phyloP scores from a whole-genome alignment of 2,329 filamentous ascomycete genomes.

The Trichoderma hamatum region DNA sequence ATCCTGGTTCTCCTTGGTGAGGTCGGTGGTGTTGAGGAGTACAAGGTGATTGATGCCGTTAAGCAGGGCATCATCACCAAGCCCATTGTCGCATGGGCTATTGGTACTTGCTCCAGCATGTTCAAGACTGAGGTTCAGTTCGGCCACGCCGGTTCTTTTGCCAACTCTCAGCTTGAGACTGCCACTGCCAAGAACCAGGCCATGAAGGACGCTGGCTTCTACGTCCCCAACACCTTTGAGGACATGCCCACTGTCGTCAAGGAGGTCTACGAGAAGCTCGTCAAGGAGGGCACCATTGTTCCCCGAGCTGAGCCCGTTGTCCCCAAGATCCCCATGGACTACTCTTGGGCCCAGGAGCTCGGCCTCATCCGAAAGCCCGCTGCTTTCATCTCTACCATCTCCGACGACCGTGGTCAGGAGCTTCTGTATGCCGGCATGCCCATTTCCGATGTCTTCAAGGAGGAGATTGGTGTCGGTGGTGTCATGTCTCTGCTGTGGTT shows the following conservation, averaged over 20 bases:
- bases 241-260: conserved; percentile 80
- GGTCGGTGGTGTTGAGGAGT: conserved; percentile 99
- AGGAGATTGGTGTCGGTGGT: conserved; percentile 98
- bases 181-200: conserved; percentile 94
- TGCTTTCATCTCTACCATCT: conserved; percentile 99
- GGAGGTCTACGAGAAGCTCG: conserved; percentile 83
- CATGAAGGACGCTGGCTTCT: conserved; percentile 93
- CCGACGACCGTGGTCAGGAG: conserved; percentile 99
- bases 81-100: conserved; percentile 98
- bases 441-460: conserved; percentile 99
- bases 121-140: conserved; percentile 99
- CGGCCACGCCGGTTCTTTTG: conserved; percentile 96
- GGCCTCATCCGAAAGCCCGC: conserved; percentile 99
- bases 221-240: conserved; percentile 95
- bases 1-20: conserved; percentile 94
- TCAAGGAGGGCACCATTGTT: conserved; percentile 81
- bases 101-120: conserved; percentile 98
- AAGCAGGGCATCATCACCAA: conserved; percentile 95
- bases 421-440: conserved; percentile 98
- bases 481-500: conserved; percentile 99
- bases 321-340: conserved; percentile 99
- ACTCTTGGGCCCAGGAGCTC: conserved; percentile 99
- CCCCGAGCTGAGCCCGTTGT: conserved; percentile 87
- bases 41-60: conserved; percentile 98
- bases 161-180: conserved; percentile 99